phyloP scores from a whole-genome alignment of 208 protist genomes.

The Crithidia brevicula region DNA sequence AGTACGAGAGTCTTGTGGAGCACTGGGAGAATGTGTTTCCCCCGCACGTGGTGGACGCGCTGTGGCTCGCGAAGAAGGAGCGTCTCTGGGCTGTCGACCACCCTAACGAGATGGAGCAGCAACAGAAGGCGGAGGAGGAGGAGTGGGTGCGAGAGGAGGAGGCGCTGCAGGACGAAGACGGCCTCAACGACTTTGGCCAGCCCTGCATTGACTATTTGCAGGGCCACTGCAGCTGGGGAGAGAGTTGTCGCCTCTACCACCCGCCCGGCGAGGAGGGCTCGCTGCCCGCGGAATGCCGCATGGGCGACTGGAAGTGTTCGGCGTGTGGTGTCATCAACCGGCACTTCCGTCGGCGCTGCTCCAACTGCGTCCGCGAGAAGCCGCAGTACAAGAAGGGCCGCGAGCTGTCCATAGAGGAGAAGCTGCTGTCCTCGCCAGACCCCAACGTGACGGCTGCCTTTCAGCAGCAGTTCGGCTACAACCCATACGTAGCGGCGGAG shows the following conservation, averaged over 20 bases:
- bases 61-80: constrained; percentile 89
- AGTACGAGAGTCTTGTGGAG: constrained; percentile 91
- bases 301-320: constrained; percentile 92
- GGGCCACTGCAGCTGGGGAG: constrained; percentile 84
- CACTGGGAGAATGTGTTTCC: constrained; percentile 92
- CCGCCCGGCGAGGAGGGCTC: constrained; percentile 88
- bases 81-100: constrained; percentile 84
- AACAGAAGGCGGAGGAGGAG: constrained; percentile 76
- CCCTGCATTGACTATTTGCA: constrained; percentile 94
- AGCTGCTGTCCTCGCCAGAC: constrained; percentile 75
- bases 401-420: constrained; percentile 63
- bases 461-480: constrained; percentile 89
- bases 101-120: constrained; percentile 64
- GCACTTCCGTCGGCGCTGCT: constrained; percentile 90
- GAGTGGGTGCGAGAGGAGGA: constrained; percentile 81
- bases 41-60: constrained; percentile 80
- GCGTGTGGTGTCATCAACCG: constrained; percentile 92
- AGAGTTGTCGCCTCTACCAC: constrained; percentile 79
- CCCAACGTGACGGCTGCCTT: constrained; percentile 48
- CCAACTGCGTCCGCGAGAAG: constrained; percentile 91
- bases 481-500: constrained; percentile 69
- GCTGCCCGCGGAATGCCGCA: constrained; percentile 83
- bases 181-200: constrained; percentile 91
- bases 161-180: constrained; percentile 81
- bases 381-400: constrained; percentile 88